phyloP scores from a whole-genome alignment of 108 stramenopile species.

The Pseudonitzschia pungens region DNA sequence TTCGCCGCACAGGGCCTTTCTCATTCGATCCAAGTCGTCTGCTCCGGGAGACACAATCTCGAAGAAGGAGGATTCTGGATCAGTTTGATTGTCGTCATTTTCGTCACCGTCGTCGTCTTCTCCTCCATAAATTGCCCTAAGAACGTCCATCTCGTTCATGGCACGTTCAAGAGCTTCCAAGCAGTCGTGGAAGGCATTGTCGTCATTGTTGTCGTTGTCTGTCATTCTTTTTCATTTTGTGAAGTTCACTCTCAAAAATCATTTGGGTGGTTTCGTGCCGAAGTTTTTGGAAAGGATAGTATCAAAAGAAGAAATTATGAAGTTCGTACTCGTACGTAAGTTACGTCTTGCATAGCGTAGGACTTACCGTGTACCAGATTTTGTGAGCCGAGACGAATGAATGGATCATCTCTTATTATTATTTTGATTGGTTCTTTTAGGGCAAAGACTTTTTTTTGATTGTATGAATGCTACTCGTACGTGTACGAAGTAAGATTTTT shows the following conservation, averaged over 20 bases:
- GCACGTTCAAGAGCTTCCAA: conserved; percentile 39
- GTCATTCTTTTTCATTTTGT: neutral
- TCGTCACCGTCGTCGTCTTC: neutral
- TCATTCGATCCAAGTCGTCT: conserved; percentile 8
- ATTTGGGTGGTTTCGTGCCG: too few relatives aligned
- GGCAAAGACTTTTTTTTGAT: too few relatives aligned
- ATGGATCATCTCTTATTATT: too few relatives aligned
- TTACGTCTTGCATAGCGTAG: too few relatives aligned
- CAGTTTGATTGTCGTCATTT: neutral
- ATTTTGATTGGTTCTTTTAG: too few relatives aligned
- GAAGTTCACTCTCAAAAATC: neutral
- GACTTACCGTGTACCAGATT: too few relatives aligned
- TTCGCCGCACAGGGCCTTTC: neutral
- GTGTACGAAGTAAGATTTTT: too few relatives aligned
- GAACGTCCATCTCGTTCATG: conserved; percentile 49
- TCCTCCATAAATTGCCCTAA: conserved; percentile 39
- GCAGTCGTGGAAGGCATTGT: neutral
- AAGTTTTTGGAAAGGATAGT: too few relatives aligned
- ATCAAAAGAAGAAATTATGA: too few relatives aligned
- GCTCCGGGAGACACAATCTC: neutral
- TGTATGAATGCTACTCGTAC: too few relatives aligned
- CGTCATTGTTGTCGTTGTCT: neutral
- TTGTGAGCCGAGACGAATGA: too few relatives aligned
- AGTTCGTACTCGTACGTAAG: too few relatives aligned
- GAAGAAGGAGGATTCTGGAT: conserved; percentile 9